Conservation (phyloP, 2,329 filamentous ascomycete genomes). For the Coniochaeta prunicola region DNA sequence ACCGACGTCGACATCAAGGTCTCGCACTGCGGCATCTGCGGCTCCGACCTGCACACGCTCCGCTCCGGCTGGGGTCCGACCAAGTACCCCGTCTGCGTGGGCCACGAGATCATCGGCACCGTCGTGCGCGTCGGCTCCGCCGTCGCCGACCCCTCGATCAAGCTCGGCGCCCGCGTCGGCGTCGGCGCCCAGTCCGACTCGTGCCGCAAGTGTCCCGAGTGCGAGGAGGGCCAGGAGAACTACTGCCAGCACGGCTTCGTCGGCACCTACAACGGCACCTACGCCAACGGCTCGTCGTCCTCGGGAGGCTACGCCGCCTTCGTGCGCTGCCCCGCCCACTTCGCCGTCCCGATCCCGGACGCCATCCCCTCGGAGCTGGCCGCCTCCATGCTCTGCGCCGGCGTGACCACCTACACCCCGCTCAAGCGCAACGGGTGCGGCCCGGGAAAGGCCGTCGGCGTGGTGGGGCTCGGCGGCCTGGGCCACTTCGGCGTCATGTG, state of each 20-base stretch:
- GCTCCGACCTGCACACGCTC: slow-evolving; percentile 52
- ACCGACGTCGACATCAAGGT: slow-evolving; percentile 59
- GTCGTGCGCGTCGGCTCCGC: slow-evolving; percentile 44
- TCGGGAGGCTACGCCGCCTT: slow-evolving; percentile 47
- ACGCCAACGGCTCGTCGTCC: slow-evolving; percentile 46
- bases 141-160: slow-evolving; percentile 30
- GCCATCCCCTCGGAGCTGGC: slow-evolving; percentile 29
- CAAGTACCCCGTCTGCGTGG: slow-evolving; percentile 39
- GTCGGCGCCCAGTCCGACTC: slow-evolving; percentile 53
- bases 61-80: slow-evolving; percentile 42
- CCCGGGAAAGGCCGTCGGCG: slow-evolving; percentile 60
- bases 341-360: slow-evolving; percentile 40
- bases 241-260: slow-evolving; percentile 32
- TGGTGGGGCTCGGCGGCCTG: slow-evolving; percentile 61
- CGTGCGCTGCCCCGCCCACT: slow-evolving; percentile 29
- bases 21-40: slow-evolving; percentile 60
- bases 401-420: slow-evolving; percentile 60
- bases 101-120: slow-evolving; percentile 59
- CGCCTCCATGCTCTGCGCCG: slow-evolving; percentile 63
- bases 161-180: slow-evolving; percentile 56
- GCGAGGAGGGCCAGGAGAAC: slow-evolving; percentile 24
- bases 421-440: slow-evolving; percentile 57
- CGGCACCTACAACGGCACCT: slow-evolving; percentile 47
- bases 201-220: slow-evolving; percentile 39
- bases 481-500: slow-evolving; percentile 64